Percentiles rank a stretch among this genome's conserved stretches.
Evolutionary conservation across 164 flowering plant species (phyloP).

Genomic region (Houttuynia cordata): DNA sequence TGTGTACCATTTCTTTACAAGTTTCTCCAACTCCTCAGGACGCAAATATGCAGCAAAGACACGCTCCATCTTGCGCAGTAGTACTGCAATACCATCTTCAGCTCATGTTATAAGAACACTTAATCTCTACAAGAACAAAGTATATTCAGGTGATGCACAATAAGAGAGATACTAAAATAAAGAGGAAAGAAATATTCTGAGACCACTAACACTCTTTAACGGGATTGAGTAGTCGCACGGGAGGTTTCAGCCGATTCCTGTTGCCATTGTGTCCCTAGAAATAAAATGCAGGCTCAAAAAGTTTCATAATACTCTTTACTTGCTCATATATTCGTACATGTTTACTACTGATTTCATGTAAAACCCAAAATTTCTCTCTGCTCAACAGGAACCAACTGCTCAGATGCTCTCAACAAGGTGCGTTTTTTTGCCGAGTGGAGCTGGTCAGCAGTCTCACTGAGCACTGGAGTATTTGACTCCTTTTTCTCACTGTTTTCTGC

Average conservation of each 20-base stretch:
- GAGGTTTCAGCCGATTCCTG: too few species aligned
- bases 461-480: neutral
- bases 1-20: too few species aligned
- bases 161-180: too few species aligned
- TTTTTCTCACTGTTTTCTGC: slow-evolving; percentile 3
- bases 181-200: too few species aligned
- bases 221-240: neutral
- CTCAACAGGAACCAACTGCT: neutral
- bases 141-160: too few species aligned
- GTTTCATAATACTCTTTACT: neutral
- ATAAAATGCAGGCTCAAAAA: neutral
- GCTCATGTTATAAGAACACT: too few species aligned
- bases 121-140: too few species aligned
- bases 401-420: neutral
- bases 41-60: too few species aligned
- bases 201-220: too few species aligned
- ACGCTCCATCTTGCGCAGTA: too few species aligned
- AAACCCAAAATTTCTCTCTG: neutral
- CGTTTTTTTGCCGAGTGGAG: neutral
- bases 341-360: neutral
- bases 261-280: neutral
- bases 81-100: too few species aligned
- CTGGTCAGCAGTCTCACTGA: neutral
- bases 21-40: too few species aligned
- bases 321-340: neutral